Evolutionary conservation across 2,329 filamentous ascomycete species (phyloP).

Genomic region (Monosporascus sp.): DNA sequence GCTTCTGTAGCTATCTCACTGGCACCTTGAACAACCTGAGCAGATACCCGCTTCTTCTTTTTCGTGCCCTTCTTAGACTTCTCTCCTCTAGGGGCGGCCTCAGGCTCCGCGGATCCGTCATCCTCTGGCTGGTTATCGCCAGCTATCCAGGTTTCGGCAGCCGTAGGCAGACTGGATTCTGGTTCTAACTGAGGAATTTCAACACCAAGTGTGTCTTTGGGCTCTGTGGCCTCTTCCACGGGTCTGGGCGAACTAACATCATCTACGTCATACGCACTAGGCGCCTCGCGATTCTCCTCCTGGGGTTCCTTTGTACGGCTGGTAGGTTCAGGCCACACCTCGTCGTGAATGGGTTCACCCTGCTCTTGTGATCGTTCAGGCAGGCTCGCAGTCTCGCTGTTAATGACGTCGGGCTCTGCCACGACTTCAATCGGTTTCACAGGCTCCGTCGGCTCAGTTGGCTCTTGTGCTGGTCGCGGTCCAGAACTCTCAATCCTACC

Average conservation of each 20-base stretch:
- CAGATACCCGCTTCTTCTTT: slow-evolving; percentile 14
- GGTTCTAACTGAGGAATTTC: slow-evolving; percentile 4
- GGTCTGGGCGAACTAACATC: slow-evolving; percentile 2
- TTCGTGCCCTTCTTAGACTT: slow-evolving; percentile 20
- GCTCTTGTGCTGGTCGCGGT: neutral
- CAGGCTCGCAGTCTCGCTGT: neutral
- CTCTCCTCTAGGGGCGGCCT: slow-evolving; percentile 12
- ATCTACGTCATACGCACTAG: slow-evolving; percentile 5
- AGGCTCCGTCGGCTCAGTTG: neutral
- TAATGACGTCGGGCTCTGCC: neutral
- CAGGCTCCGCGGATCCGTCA: slow-evolving; percentile 4
- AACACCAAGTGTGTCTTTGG: slow-evolving; percentile 2
- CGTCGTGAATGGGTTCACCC: slow-evolving; percentile 5
- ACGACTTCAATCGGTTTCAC: neutral
- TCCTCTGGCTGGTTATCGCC: slow-evolving; percentile 5
- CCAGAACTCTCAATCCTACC: neutral
- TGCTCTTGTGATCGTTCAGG: neutral
- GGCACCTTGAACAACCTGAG: slow-evolving; percentile 9
- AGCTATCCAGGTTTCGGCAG: slow-evolving; percentile 2
- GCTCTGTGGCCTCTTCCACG: slow-evolving; percentile 2
- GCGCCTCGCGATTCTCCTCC: slow-evolving; percentile 6
- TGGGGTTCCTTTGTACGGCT: slow-evolving; percentile 15
- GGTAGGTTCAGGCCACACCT: slow-evolving; percentile 8
- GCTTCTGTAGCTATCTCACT: slow-evolving; percentile 8
- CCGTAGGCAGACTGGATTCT: slow-evolving; percentile 1